Percentiles rank a stretch among this genome's conserved stretches.
Evolutionary conservation across 768 basidiomycete species (phyloP).

Genomic region (Pisolithus marmoratus): DNA sequence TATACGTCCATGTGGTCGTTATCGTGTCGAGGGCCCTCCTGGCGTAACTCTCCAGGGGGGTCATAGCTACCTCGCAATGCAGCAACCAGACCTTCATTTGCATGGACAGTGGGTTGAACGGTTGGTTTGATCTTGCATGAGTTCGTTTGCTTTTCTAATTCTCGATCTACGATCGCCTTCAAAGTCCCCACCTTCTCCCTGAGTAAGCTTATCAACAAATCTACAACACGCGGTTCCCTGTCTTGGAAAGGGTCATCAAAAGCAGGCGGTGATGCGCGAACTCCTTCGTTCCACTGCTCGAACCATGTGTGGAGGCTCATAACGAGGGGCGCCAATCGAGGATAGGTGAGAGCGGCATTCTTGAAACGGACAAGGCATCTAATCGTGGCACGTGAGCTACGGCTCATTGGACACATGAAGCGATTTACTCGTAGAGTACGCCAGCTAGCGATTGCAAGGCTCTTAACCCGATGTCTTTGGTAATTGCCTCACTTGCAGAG

Average conservation of each 20-base stretch:
- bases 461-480: conserved; percentile 31
- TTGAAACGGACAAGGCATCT: conserved; percentile 59
- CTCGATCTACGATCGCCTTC: conserved; percentile 45
- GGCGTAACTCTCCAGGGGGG: conserved; percentile 48
- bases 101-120: background rate
- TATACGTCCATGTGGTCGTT: conserved; percentile 55
- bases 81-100: conserved; percentile 32
- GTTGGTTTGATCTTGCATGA: conserved; percentile 3
- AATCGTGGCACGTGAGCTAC: background rate
- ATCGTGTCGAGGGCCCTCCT: conserved; percentile 56
- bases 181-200: conserved; percentile 29
- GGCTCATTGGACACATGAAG: conserved; percentile 14
- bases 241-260: conserved; percentile 43
- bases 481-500: background rate
- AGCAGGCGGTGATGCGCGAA: conserved; percentile 30
- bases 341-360: conserved; percentile 42
- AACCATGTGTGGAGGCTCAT: conserved; percentile 41
- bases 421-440: conserved; percentile 47
- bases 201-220: conserved; percentile 29
- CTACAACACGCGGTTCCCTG: conserved; percentile 25
- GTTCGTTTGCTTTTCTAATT: conserved; percentile 33
- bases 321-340: conserved; percentile 37
- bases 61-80: conserved; percentile 41
- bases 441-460: conserved; percentile 42
- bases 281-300: conserved; percentile 39